Evolutionary conservation across 2,329 filamentous ascomycete genomes (phyloP).

Genomic region (Ophiocordyceps robertsii): DNA sequence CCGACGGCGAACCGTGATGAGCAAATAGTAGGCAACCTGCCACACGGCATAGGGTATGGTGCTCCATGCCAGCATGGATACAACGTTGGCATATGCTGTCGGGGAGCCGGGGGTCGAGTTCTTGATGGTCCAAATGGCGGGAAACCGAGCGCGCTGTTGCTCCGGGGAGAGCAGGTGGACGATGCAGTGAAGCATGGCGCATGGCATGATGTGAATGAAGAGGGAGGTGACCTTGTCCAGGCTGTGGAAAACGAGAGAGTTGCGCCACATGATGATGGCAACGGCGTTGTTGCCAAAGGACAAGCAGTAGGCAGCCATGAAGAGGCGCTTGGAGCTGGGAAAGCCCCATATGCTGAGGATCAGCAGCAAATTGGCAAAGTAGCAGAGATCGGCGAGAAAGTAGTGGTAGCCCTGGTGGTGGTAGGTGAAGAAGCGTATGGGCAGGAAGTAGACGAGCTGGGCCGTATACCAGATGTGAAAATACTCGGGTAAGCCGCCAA

Average conservation of each 20-base stretch:
- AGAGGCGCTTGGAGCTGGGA: conserved; percentile 76
- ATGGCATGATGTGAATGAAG: conserved; percentile 99
- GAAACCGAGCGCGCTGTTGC: conserved; percentile 57
- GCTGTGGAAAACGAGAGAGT: conserved; percentile 95
- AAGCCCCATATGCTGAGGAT: conserved; percentile 82
- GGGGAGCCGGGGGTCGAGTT: conserved; percentile 53
- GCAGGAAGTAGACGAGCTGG: conserved; percentile 92
- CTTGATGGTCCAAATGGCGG: conserved; percentile 75
- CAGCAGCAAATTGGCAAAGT: conserved; percentile 87
- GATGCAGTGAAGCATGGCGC: conserved; percentile 81
- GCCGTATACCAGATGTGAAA: conserved; percentile 89
- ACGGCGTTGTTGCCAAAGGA: conserved; percentile 95
- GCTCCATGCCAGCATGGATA: conserved; percentile 87
- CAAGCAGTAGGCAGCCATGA: conserved; percentile 84
- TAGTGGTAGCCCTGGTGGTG: conserved; percentile 89
- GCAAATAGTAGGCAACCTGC: conserved; percentile 86
- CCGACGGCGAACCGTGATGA: conserved; percentile 87
- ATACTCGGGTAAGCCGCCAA: conserved; percentile 71
- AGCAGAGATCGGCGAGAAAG: conserved; percentile 93
- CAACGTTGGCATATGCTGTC: conserved; percentile 62
- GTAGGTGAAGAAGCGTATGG: conserved; percentile 84
- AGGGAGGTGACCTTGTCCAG: conserved; percentile 95
- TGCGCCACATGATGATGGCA: conserved; percentile 98
- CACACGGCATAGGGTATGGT: conserved; percentile 85
- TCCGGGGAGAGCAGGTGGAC: conserved; percentile 65